Evolutionary conservation across 805 yeast genomes (phyloP).

Genomic region (Saccharomycopsis javanensis): DNA sequence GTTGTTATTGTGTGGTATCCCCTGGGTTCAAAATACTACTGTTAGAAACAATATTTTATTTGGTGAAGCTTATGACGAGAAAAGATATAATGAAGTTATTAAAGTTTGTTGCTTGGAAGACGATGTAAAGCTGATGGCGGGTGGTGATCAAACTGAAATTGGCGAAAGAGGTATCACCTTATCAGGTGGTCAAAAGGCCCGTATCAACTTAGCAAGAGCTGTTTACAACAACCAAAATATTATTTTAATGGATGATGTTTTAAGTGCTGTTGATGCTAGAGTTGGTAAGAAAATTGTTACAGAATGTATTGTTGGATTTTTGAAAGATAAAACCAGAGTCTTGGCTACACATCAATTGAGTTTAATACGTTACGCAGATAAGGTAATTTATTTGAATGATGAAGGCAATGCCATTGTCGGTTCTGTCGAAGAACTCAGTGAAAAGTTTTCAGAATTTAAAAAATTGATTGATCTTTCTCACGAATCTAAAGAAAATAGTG

Average conservation of each 20-base stretch:
- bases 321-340: constrained; percentile 46
- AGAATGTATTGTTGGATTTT: constrained; percentile 44
- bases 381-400: constrained; percentile 43
- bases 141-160: constrained; percentile 60
- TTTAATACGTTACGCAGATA: constrained; percentile 50
- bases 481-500: constrained; percentile 23
- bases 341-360: constrained; percentile 72
- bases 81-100: constrained; percentile 42
- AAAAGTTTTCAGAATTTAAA: constrained; percentile 33
- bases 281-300: constrained; percentile 62
- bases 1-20: constrained; percentile 37
- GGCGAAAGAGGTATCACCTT: constrained; percentile 70
- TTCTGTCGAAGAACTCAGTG: constrained; percentile 37
- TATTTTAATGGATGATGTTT: constrained; percentile 55
- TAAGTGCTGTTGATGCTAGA: constrained; percentile 68
- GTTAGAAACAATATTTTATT: constrained; percentile 56
- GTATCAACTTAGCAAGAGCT: constrained; percentile 59
- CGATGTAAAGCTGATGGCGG: constrained; percentile 51
- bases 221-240: constrained; percentile 54
- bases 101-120: constrained; percentile 48
- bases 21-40: constrained; percentile 71
- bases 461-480: constrained; percentile 34
- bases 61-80: constrained; percentile 40
- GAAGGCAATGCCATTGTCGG: constrained; percentile 47
- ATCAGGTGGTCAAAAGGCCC: constrained; percentile 72